Conservation (phyloP, 768 basidiomycete species). For the Clitopilus hobsonii region DNA sequence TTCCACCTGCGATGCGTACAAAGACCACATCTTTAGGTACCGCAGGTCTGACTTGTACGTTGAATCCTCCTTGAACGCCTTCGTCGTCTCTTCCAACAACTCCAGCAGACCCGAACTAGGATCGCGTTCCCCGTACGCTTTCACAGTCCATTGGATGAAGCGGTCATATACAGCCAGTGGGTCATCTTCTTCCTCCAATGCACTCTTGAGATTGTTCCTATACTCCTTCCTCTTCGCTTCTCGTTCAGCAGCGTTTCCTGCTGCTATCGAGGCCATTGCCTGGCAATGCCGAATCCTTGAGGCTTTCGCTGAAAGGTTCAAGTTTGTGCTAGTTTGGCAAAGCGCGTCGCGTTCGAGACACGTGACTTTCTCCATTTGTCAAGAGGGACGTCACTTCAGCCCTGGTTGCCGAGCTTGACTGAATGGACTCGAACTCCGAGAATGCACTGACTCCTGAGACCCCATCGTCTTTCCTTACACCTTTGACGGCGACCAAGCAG, state of each 20-base stretch:
- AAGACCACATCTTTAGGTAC: slow-evolving; percentile 89
- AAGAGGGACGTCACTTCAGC: not conserved
- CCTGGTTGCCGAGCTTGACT: no score
- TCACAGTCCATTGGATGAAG: slow-evolving; percentile 87
- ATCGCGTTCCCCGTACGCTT: slow-evolving; percentile 70
- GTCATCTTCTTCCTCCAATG: slow-evolving; percentile 74
- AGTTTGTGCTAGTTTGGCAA: not conserved
- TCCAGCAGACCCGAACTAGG: slow-evolving; percentile 71
- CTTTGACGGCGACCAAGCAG: no score
- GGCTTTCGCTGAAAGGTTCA: not conserved
- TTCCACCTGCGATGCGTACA: slow-evolving; percentile 80
- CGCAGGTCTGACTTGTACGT: slow-evolving; percentile 84
- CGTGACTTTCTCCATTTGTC: not conserved
- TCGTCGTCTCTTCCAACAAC: slow-evolving; percentile 79
- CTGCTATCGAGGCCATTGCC: slow-evolving; percentile 2
- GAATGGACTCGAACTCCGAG: no score
- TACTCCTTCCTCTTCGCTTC: slow-evolving; percentile 31
- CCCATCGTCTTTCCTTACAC: not conserved
- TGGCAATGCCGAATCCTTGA: slow-evolving; percentile 1
- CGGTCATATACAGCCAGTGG: slow-evolving; percentile 80
- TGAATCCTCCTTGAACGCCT: slow-evolving; percentile 77
- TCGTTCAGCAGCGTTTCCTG: slow-evolving; percentile 25
- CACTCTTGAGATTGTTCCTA: slow-evolving; percentile 39
- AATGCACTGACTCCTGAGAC: not conserved
- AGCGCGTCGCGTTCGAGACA: not conserved